Evolutionary conservation across 1,139 yeast species (phyloP), one percentile per base, ranked within the genome.

Genomic region (Zhuliangozyma blackwelliae): DNA sequence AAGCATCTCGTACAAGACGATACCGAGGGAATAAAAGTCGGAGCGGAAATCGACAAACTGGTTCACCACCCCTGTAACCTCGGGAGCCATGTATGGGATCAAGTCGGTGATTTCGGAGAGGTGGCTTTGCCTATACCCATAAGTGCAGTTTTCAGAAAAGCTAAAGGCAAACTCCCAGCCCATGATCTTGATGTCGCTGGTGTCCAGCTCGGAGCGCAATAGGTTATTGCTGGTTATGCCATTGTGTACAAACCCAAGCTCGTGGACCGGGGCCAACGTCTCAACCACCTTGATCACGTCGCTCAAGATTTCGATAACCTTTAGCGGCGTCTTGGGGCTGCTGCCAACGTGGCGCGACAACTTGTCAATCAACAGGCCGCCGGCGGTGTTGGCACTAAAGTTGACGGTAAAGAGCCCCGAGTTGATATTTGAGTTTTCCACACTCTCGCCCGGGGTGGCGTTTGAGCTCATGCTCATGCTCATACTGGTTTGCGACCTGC

Each of bases 91-190:
- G 44, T 68, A 76, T 0, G 77, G 77, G 28, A 75, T 50, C 44
- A 66, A 59, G 27, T 65, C 70, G 1, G 64, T 58, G 7, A 72
- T 51, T 12, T 52, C 50, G 11, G 45, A 44, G 28, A 59, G 46
- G 37, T 63, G 62, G 10, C 54, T 50, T 26, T 55, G 53, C 27
- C 73, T 44, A 38, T 54, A 64, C 22, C 62, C 59, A 33, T 55
- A 53, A 10, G 65, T 52, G 26, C 74, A 59, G 40, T 68, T 72
- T 44, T 76, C 81, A 0, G 65, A 61, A n/a, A 65, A 52, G 2
- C 72, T 50, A 45, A 74, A 75, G 25, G 69, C 52, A 45, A 71
- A 75, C 44, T 75, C 80, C 75, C 79, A 76, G 2, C 78, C 77
- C 0, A 67, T 57, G 9, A 76, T 50, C 32, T 55, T 65, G 2